Evolutionary conservation across 148 eudicot genomes (phyloP), one percentile per base, ranked within the genome.

Genomic region (Rheum nobile): DNA sequence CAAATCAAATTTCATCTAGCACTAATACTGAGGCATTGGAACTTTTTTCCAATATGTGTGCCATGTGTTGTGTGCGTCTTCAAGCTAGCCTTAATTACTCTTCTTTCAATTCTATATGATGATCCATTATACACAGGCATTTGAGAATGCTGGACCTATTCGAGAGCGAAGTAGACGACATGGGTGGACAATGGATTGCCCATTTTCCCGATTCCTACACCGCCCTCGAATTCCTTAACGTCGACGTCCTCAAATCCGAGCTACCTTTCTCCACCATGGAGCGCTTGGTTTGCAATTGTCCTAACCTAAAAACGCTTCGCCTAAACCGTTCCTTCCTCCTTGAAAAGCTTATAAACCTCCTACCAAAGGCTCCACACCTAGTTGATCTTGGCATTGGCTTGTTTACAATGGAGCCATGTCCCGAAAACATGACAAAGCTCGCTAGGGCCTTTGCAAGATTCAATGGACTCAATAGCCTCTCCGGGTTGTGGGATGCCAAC

Each of bases 81-180:
- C n/a, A n/a, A n/a, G n/a, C n/a, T n/a, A n/a, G n/a, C n/a, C n/a
- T n/a, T n/a, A n/a, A n/a, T n/a, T n/a, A n/a, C n/a, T n/a, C n/a
- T n/a, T n/a, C n/a, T n/a, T n/a, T n/a, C n/a, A n/a, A n/a, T n/a
- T n/a, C n/a, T n/a, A n/a, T n/a, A 38, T 46, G n/a, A 46, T 13
- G 16, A 46, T 14, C n/a, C 10, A 24, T 54, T 28, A 4, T 28
- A 38, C 43, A 35, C 75, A 94, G 98, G 87, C 67, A 73, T 77
- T 81, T 94, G 41, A 82, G 78, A 82, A 90, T 86, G 84, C 80
- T 94, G n/a, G 97, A 94, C 84, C 79, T 94, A 79, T 91, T 87
- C 79, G 93, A 91, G 73, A 89, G 88, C 71, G 93, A 90, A 77
- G 87, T 94, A 35, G 93, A 85, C 74, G 98, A 94, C 70, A 81